These are phyloP conservation scores for Cladophialophora immunda DNA, from an alignment of 2,329 filamentous ascomycete genomes.

Conservation along the genomic window DNA sequence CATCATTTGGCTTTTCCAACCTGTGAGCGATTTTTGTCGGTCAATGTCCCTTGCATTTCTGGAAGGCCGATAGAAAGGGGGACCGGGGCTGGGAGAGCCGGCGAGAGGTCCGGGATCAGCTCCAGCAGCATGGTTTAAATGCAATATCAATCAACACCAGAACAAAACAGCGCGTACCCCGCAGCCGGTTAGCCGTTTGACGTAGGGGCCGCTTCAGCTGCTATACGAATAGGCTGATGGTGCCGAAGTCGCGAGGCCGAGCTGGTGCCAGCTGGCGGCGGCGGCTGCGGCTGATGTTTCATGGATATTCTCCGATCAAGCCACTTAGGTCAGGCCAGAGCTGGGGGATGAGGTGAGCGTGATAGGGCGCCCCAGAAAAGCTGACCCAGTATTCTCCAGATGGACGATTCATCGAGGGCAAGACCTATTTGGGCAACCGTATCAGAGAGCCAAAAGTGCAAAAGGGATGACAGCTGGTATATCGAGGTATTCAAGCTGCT, in stretches of 20 bases:
- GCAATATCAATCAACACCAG: neutral
- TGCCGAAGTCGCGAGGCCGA: conserved; percentile 6
- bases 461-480: neutral
- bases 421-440: neutral
- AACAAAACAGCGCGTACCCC: neutral
- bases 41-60: neutral
- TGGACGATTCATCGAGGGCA: neutral
- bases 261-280: neutral
- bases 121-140: neutral
- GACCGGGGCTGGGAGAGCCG: neutral
- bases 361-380: neutral
- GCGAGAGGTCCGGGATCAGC: conserved; percentile 1
- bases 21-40: neutral
- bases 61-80: neutral
- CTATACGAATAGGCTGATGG: neutral
- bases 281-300: neutral
- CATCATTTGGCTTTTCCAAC: neutral
- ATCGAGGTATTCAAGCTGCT: neutral
- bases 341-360: conserved; percentile 6
- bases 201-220: neutral
- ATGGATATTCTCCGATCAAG: neutral
- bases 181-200: conserved; percentile 3
- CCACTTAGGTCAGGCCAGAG: neutral
- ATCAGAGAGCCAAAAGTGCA: neutral
- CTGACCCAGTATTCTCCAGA: conserved; percentile 2